These are phyloP conservation scores for Alternaria gansuensis DNA, from an alignment of 2,329 filamentous ascomycete species.

Conservation along the genomic window DNA sequence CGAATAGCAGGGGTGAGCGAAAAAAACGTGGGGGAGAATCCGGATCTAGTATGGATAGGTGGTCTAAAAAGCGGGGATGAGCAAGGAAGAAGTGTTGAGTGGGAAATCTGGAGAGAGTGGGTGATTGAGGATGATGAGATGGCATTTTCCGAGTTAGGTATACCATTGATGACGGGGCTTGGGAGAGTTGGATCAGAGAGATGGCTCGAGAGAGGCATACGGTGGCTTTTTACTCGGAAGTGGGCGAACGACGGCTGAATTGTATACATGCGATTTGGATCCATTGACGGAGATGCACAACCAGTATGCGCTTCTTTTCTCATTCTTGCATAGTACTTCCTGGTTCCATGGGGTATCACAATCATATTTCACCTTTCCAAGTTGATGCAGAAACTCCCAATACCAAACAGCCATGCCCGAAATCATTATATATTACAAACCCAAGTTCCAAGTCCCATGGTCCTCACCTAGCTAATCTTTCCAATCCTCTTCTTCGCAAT, in stretches of 20 bases:
- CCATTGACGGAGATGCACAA: background rate
- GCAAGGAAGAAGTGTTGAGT: too few species aligned
- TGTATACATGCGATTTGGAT: background rate
- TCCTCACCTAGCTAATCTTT: slow-evolving; percentile 61
- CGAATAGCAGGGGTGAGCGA: too few species aligned
- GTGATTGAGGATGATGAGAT: too few species aligned
- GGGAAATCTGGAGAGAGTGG: too few species aligned
- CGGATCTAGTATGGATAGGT: too few species aligned
- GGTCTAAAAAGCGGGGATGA: too few species aligned
- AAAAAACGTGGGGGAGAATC: too few species aligned
- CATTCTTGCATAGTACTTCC: background rate
- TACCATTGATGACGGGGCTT: background rate
- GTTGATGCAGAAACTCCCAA: background rate
- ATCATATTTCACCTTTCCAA: slow-evolving; percentile 1
- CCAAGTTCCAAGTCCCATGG: background rate
- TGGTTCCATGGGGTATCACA: background rate
- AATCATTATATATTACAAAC: background rate
- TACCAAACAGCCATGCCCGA: background rate
- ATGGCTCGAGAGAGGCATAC: background rate
- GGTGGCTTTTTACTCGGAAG: background rate
- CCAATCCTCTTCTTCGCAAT: slow-evolving; percentile 77
- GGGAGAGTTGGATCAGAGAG: background rate
- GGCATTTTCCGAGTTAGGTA: background rate
- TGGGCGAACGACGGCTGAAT: background rate
- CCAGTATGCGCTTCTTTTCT: background rate